A percentile compares a stretch with the other conserved stretches of the same genome.
Evolutionary conservation across 2,329 filamentous ascomycete species (phyloP).

Genomic region (Cercospora sp.): DNA sequence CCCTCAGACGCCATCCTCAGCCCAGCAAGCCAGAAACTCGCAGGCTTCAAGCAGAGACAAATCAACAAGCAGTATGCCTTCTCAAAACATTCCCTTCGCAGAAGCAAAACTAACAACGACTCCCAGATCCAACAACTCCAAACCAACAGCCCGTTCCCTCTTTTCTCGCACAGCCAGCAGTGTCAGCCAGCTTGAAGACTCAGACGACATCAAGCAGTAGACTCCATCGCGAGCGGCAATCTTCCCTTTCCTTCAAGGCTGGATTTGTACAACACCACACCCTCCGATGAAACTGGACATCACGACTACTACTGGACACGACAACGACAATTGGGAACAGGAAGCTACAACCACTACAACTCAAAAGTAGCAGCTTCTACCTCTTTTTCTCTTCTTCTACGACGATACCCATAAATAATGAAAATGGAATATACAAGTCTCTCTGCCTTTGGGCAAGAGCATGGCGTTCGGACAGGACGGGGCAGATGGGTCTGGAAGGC

Average conservation of each 20-base stretch:
- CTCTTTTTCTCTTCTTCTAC: neutral
- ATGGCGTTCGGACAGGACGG: constrained; percentile 9
- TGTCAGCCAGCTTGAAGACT: constrained; percentile 23
- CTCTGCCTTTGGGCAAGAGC: neutral
- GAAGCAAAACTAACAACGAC: neutral
- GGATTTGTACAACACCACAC: neutral
- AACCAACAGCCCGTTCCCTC: constrained; percentile 27
- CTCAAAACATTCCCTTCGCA: neutral
- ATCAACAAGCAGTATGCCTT: constrained; percentile 60
- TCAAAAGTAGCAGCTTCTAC: neutral
- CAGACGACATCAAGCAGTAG: constrained; percentile 24
- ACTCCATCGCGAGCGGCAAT: neutral
- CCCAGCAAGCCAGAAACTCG: constrained; percentile 80
- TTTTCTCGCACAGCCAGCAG: constrained; percentile 29
- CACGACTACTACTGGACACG: neutral
- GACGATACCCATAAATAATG: neutral
- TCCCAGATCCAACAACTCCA: constrained; percentile 21
- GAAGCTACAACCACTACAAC: neutral
- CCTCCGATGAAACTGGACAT: neutral
- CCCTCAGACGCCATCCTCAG: constrained; percentile 89
- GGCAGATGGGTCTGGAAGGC: neutral
- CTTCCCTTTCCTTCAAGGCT: neutral
- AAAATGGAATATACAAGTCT: neutral
- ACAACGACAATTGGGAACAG: constrained; percentile 9
- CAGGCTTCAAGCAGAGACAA: constrained; percentile 76